Evolutionary conservation across 192 early-diverging fungal genomes (phyloP).

Genomic region (Linnemannia hyalina): DNA sequence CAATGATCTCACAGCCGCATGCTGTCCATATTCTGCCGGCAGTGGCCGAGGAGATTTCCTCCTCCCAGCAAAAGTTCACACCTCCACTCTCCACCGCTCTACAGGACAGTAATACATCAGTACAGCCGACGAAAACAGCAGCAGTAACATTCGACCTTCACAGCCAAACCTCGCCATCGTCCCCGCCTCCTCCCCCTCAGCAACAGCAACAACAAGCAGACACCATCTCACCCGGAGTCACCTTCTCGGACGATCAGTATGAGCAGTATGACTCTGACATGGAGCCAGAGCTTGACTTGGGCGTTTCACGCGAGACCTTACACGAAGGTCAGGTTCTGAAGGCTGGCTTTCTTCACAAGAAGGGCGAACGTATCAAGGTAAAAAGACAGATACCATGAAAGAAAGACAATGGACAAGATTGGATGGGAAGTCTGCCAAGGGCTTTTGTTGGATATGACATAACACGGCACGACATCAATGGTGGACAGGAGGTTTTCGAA

Average conservation of each 20-base stretch:
- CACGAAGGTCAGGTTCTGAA: constrained; percentile 67
- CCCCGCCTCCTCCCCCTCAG: background rate
- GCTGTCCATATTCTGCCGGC: background rate
- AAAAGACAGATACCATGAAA: background rate
- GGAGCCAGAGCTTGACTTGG: constrained; percentile 60
- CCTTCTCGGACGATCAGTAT: constrained; percentile 42
- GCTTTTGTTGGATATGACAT: too few relatives aligned
- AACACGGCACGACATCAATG: too few relatives aligned
- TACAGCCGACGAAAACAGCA: background rate
- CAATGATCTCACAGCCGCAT: background rate
- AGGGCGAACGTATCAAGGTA: constrained; percentile 72
- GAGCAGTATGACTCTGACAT: constrained; percentile 58
- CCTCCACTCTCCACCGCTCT: background rate
- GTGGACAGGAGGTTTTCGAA: constrained; percentile 36
- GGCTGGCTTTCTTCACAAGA: constrained; percentile 70
- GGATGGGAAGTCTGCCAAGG: too few relatives aligned
- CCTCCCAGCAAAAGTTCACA: background rate
- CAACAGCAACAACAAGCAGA: constrained; percentile 22
- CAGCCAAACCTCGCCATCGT: background rate
- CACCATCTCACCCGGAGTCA: constrained; percentile 25
- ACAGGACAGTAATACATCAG: background rate
- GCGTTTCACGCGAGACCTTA: constrained; percentile 61
- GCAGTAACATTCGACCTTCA: constrained; percentile 3
- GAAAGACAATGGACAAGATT: too few relatives aligned
- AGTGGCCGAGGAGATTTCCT: constrained; percentile 5